These are phyloP conservation scores for Dactylellina drechsleri DNA, from an alignment of 2,329 filamentous ascomycete species.

Conservation along the genomic window DNA sequence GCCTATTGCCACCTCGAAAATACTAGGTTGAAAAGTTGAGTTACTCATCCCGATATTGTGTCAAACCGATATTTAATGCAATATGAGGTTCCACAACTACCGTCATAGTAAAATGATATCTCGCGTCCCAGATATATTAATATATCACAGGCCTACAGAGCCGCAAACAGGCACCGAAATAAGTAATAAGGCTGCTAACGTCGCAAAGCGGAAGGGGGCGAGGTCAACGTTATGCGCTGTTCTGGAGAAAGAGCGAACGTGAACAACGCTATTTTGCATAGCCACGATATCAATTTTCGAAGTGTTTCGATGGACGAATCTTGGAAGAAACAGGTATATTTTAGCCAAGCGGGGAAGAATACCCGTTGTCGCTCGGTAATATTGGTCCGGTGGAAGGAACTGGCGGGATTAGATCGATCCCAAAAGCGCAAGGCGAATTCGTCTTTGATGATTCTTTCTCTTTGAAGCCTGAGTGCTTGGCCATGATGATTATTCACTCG, in stretches of 20 bases:
- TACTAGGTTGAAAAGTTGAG: too few relatives aligned
- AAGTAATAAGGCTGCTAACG: neutral
- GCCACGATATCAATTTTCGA: neutral
- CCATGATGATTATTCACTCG: too few relatives aligned
- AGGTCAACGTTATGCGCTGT: constrained; percentile 20
- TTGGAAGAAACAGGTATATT: neutral
- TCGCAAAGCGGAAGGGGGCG: constrained; percentile 29
- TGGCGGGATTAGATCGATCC: too few relatives aligned
- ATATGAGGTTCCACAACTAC: too few relatives aligned
- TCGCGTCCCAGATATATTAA: too few relatives aligned
- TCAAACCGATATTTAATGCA: too few relatives aligned
- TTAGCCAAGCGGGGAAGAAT: too few relatives aligned
- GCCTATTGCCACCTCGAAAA: too few relatives aligned
- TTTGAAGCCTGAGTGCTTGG: neutral
- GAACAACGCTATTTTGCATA: constrained; percentile 1
- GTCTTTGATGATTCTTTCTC: constrained; percentile 10
- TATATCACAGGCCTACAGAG: constrained; percentile 44
- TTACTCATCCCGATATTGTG: too few relatives aligned
- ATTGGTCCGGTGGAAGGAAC: too few relatives aligned
- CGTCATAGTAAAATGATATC: too few relatives aligned
- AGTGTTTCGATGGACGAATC: neutral
- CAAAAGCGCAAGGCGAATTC: constrained; percentile 49
- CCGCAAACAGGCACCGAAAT: constrained; percentile 46
- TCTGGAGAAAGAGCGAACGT: neutral
- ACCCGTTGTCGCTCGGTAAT: too few relatives aligned